phyloP scores from a whole-genome alignment of 768 basidiomycete species.

The Pilatotrama ljubarskyi region DNA sequence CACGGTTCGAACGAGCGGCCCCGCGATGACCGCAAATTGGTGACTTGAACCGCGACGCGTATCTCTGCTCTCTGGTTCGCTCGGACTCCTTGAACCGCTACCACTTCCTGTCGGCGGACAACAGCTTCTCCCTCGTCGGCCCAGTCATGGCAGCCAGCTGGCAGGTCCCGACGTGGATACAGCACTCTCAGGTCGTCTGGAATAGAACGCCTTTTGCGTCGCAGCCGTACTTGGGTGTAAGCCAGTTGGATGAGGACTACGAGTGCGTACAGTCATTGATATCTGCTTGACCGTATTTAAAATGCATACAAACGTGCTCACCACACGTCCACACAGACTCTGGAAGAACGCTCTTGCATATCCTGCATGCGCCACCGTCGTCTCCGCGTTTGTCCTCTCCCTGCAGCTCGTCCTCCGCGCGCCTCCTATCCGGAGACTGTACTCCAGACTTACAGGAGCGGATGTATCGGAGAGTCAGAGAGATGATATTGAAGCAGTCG shows the following conservation, averaged over 20 bases:
- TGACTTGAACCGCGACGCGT: slow-evolving; percentile 5
- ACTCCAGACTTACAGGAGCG: slow-evolving; percentile 3
- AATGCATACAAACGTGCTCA: neutral
- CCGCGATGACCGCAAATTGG: neutral
- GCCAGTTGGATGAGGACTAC: neutral
- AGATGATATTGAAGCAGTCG: slow-evolving; percentile 7
- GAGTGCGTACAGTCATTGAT: slow-evolving; percentile 4
- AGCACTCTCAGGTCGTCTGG: slow-evolving; percentile 11
- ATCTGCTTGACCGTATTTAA: neutral
- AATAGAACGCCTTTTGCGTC: neutral
- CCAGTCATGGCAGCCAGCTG: slow-evolving; percentile 13
- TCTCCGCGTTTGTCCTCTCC: slow-evolving; percentile 12
- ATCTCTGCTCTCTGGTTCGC: neutral
- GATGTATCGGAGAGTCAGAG: neutral
- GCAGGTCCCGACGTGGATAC: slow-evolving; percentile 13
- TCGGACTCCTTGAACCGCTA: neutral
- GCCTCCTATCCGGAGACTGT: slow-evolving; percentile 1
- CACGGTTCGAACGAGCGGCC: slow-evolving; percentile 9
- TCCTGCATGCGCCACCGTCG: slow-evolving; percentile 8
- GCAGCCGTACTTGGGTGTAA: neutral
- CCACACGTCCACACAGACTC: neutral
- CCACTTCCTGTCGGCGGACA: neutral
- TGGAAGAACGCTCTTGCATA: slow-evolving; percentile 17
- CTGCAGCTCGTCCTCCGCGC: slow-evolving; percentile 18
- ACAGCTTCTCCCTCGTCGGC: neutral